Conservation (phyloP, 345 rosid genomes). For the Sisymbrium altissimum region DNA sequence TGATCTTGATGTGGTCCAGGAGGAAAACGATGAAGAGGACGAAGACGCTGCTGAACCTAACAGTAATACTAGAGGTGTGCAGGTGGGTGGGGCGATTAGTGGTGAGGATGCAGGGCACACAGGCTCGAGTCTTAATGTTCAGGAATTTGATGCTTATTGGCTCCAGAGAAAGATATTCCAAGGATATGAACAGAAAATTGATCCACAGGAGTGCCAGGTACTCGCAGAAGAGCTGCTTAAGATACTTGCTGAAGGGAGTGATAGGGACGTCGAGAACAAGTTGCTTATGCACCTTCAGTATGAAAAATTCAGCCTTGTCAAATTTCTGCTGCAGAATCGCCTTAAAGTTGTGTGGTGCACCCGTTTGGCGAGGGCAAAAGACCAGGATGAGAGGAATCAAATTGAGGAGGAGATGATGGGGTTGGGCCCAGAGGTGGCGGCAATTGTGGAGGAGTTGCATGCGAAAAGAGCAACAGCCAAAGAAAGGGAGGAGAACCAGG, state of each 20-base stretch:
- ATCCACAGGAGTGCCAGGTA: conserved; percentile 74
- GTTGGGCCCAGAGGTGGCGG: conserved; percentile 61
- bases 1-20: conserved; percentile 75
- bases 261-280: conserved; percentile 74
- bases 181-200: conserved; percentile 69
- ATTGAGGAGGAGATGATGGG: conserved; percentile 77
- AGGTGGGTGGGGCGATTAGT: conserved; percentile 60
- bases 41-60: conserved; percentile 32
- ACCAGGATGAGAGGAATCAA: conserved; percentile 62
- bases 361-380: conserved; percentile 80
- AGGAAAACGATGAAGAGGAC: conserved; percentile 75
- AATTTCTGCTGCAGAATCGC: conserved; percentile 58
- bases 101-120: conserved; percentile 54
- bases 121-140: conserved; percentile 63
- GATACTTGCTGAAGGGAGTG: conserved; percentile 76
- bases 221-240: conserved; percentile 83
- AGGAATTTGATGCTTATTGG: conserved; percentile 95
- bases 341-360: conserved; percentile 90
- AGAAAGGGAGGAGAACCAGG: conserved; percentile 78
- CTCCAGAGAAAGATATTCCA: conserved; percentile 85
- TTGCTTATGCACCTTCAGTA: conserved; percentile 52
- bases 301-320: conserved; percentile 65
- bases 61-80: conserved; percentile 47
- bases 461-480: conserved; percentile 88
- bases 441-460: conserved; percentile 74